phyloP scores from a whole-genome alignment of 192 early-diverging fungal genomes.

The Coemansia aciculifera region DNA sequence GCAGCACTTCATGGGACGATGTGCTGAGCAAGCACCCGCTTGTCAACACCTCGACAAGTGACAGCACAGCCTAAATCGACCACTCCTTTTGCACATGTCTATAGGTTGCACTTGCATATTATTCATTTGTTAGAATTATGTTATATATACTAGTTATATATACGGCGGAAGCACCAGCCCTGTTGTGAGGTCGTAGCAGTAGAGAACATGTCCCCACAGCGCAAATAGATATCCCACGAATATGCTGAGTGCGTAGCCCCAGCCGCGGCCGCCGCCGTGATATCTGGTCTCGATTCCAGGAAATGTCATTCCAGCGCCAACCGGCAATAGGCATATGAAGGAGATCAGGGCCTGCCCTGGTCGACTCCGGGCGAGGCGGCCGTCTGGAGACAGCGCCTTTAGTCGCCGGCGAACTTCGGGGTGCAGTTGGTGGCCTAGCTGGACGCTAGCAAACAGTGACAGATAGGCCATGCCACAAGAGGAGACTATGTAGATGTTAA shows the following conservation, averaged over 20 bases:
- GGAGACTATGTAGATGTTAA: slow-evolving; percentile 17
- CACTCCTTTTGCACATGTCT: background rate
- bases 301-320: slow-evolving; percentile 42
- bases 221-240: slow-evolving; percentile 32
- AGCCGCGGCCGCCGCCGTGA: slow-evolving; percentile 43
- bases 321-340: slow-evolving; percentile 32
- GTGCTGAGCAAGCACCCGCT: slow-evolving; percentile 69
- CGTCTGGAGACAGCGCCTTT: slow-evolving; percentile 10
- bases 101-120: background rate
- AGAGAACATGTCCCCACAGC: slow-evolving; percentile 39
- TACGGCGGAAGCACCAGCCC: slow-evolving; percentile 22
- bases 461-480: slow-evolving; percentile 31
- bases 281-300: slow-evolving; percentile 32
- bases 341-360: slow-evolving; percentile 44
- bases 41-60: slow-evolving; percentile 50
- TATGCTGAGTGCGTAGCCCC: slow-evolving; percentile 32
- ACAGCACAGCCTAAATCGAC: background rate
- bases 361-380: slow-evolving; percentile 2
- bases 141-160: background rate
- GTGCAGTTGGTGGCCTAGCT: slow-evolving; percentile 39
- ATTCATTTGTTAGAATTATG: background rate
- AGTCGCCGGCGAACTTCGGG: slow-evolving; percentile 32
- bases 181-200: slow-evolving; percentile 32
- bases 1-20: slow-evolving; percentile 69
- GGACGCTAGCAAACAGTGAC: slow-evolving; percentile 45